Evolutionary conservation across 139 green algal genomes (phyloP).

Genomic region (Picocystis salinarum): DNA sequence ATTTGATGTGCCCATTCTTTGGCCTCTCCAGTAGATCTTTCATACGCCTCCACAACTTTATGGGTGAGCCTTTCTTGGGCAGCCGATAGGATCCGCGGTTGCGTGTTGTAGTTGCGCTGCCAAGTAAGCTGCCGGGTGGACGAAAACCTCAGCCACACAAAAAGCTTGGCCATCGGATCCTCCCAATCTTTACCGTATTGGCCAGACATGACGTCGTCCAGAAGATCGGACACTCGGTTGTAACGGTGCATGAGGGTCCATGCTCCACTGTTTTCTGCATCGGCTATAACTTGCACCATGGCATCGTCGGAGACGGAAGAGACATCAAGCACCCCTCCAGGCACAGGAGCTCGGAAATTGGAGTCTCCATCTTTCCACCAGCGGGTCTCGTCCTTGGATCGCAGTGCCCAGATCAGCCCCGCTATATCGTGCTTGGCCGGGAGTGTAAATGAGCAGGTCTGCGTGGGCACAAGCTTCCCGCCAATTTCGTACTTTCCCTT

Average conservation of each 20-base stretch:
- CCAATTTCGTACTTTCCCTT: too few species aligned
- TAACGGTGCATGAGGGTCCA: slow-evolving; percentile 92
- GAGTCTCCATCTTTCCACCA: slow-evolving; percentile 65
- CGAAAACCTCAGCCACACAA: slow-evolving; percentile 86
- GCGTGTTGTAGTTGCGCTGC: slow-evolving; percentile 99
- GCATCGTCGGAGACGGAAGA: neutral
- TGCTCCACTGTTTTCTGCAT: slow-evolving; percentile 41
- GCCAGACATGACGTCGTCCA: slow-evolving; percentile 17
- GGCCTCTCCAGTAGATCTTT: slow-evolving; percentile 24
- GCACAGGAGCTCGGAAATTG: slow-evolving; percentile 64
- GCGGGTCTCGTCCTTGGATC: slow-evolving; percentile 36
- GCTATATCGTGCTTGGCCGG: neutral
- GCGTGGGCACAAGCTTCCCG: too few species aligned
- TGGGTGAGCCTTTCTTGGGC: slow-evolving; percentile 78
- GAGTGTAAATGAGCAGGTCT: too few species aligned
- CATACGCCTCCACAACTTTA: slow-evolving; percentile 35
- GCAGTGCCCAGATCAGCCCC: slow-evolving; percentile 28
- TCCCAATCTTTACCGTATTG: slow-evolving; percentile 14
- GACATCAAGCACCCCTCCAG: slow-evolving; percentile 5
- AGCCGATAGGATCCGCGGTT: slow-evolving; percentile 49
- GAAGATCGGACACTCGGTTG: slow-evolving; percentile 47
- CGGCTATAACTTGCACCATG: slow-evolving; percentile 33
- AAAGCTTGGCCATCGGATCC: slow-evolving; percentile 50
- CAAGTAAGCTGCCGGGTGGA: slow-evolving; percentile 84
- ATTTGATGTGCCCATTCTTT: slow-evolving; percentile 79